Evolutionary conservation across 768 basidiomycete genomes (phyloP), one percentile per base, ranked within the genome.

Genomic region (Nevesoporus exiguus): DNA sequence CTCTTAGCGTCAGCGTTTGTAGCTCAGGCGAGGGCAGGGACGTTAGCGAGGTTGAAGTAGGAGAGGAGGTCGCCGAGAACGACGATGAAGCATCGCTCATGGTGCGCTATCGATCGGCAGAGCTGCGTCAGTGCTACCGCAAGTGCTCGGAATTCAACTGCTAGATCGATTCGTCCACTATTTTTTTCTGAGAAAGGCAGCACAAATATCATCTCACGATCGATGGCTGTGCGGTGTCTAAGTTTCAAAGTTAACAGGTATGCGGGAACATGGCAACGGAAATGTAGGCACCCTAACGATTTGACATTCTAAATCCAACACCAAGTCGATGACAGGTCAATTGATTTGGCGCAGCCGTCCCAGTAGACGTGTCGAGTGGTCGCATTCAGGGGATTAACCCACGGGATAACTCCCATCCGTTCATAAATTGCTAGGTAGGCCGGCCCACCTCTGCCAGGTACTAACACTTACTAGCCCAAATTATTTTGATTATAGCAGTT

Each of bases 401-500:
- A n/a, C n/a, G n/a, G n/a, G n/a, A n/a, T n/a, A n/a, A n/a, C n/a
- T n/a, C 55, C 86, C 86, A 90, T 29, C 87, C 88, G 61, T 91
- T 91, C 61, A 87, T 61, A 60, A 80, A 79, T 68, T 91, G 85
- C n/a, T n/a, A n/a, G n/a, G n/a, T n/a, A n/a, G n/a, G n/a, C 29
- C 42, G 49, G 30, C 1, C 14, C n/a, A 5, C 36, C 22, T 4
- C 42, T 51, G 25, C 46, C 21, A 43, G 24, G 27, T 8, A 19
- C 19, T 33, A 50, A 50, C 30, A 76, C 86, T 61, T 63, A 87
- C 88, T 94, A 94, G 72, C 93, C 92, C 45, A 90, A 76, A 73
- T 93, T 93, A 66, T 90, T 85, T 75, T 92, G 90, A 69, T 86
- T 86, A 42, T 67, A 72, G 70, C 85, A 88, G 74, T 87, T 88